A percentile compares a stretch with the other conserved stretches of the same genome.
phyloP scores from a whole-genome alignment of 805 yeast genomes.

The Yarrowia sp. region DNA sequence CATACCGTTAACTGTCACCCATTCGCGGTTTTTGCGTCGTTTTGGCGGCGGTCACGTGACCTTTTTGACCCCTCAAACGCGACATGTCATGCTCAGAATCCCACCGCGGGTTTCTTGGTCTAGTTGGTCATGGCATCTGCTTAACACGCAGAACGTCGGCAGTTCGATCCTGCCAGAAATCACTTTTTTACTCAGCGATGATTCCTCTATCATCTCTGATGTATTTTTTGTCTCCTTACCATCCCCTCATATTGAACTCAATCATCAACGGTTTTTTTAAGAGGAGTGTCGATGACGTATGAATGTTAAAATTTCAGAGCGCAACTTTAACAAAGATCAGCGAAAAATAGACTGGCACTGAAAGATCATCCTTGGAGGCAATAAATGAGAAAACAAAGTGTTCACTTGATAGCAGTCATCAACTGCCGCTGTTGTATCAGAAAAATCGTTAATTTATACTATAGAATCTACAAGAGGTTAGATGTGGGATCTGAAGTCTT shows the following conservation, averaged over 20 bases:
- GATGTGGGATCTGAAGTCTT: too few relatives aligned
- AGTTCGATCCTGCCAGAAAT: constrained; percentile 90
- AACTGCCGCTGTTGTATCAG: too few relatives aligned
- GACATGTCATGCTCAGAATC: not conserved
- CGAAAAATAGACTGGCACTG: too few relatives aligned
- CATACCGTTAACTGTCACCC: not conserved
- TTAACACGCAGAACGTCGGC: constrained; percentile 99
- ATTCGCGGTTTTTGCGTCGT: not conserved
- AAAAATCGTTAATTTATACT: not conserved
- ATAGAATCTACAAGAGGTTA: not conserved
- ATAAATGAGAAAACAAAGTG: too few relatives aligned
- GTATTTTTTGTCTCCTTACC: not conserved
- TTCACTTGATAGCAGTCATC: too few relatives aligned
- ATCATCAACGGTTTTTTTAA: constrained; percentile 4
- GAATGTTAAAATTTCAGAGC: not conserved
- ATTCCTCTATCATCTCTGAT: not conserved
- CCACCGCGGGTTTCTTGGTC: constrained; percentile 62
- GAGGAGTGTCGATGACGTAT: not conserved
- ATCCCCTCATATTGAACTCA: not conserved
- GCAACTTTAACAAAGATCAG: not conserved
- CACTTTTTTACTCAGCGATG: constrained; percentile 5
- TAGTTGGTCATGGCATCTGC: constrained; percentile 99
- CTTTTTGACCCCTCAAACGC: not conserved
- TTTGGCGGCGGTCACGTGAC: not conserved
- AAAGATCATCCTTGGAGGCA: too few relatives aligned